phyloP scores from a whole-genome alignment of 2,329 filamentous ascomycete species.

The Ascochyta viciae-villosae region DNA sequence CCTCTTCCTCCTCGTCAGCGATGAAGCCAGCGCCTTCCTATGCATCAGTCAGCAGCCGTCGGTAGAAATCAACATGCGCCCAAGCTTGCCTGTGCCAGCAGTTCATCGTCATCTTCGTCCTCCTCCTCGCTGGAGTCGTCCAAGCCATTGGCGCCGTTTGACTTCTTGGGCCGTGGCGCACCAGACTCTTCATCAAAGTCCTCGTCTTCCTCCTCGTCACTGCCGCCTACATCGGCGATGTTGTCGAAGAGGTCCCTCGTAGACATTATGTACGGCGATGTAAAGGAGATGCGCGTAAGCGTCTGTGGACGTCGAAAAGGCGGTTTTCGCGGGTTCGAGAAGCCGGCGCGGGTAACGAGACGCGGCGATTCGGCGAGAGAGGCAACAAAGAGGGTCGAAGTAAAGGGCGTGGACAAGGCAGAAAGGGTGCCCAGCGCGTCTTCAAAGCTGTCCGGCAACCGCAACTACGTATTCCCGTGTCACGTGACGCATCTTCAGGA shows the following conservation, averaged over 20 bases:
- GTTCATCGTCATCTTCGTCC: conserved; percentile 50
- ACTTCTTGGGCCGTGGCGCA: conserved; percentile 30
- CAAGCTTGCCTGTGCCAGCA: conserved; percentile 38
- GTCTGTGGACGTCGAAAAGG: conserved; percentile 17
- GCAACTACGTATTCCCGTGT: conserved; percentile 21
- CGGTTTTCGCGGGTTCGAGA: conserved; percentile 20
- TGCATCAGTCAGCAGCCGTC: conserved; percentile 23
- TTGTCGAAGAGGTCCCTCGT: conserved; percentile 76
- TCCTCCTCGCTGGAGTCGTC: conserved; percentile 51
- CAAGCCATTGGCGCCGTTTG: conserved; percentile 40
- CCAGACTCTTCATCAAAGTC: conserved; percentile 45
- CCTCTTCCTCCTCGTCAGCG: conserved; percentile 85
- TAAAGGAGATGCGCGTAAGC: conserved; percentile 38
- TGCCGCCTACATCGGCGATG: conserved; percentile 84
- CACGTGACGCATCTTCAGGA: not conserved
- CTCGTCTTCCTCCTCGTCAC: conserved; percentile 60
- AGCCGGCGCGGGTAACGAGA: conserved; percentile 14
- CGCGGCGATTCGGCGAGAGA: conserved; percentile 26
- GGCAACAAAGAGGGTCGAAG: conserved; percentile 21
- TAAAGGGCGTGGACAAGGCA: conserved; percentile 27
- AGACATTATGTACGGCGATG: conserved; percentile 37
- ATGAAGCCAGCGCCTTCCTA: conserved; percentile 95
- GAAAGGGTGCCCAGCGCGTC: conserved; percentile 28
- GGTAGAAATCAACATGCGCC: conserved; percentile 16
- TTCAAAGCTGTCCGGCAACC: conserved; percentile 26